Evolutionary conservation across 768 basidiomycete species (phyloP), one percentile per base, ranked within the genome.

Genomic region (Lactifluus volemus): DNA sequence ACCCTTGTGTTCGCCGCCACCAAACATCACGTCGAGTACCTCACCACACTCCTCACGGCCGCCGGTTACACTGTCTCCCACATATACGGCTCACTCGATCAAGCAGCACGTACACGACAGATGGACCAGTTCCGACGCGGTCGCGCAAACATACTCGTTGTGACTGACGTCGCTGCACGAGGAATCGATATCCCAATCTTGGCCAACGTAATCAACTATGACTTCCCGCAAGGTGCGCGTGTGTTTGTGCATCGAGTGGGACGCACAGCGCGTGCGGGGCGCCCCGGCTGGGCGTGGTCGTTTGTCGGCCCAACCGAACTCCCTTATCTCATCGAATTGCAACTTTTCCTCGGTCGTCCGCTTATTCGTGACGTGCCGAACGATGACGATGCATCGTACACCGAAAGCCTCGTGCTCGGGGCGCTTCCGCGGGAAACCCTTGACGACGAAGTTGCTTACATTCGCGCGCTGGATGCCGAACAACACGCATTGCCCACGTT

Each of bases 1-100:
- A 94, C 94, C 0, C 83, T 99, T 52, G 81, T 99, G 8, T 99
- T 99, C 68, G 86, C 88, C 3, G 92, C 96, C 6, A 99, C 97
- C 19, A 98, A 99, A 72, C 97, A 99, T 69, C 97, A 99, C 67
- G 94, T 99, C 68, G 97, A 98, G 73, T 99, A 97, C 71, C 80
- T 98, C 49, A 80, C 84, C 2, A 81, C 81, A 47, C 77, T 99
- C 5, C 79, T 99, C 56, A 79, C 78, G 4, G 80, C 87, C 12
- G 86, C 88, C 9, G 92, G 92, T 11, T 99, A 96, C 70, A 77
- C 90, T 2, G 86, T 92, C 17, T 96, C 96, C 12, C 88, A 94
- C 65, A 95, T 98, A 53, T 98, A 98, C 68, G 96, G 97, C 29
- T 86, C 97, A 7, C 82, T 99, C 41, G 95, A 97, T 68, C 97